Evolutionary conservation across 2,329 filamentous ascomycete species (phyloP), one percentile per base, ranked within the genome.

Genomic region (Fusarium oxysporum): DNA sequence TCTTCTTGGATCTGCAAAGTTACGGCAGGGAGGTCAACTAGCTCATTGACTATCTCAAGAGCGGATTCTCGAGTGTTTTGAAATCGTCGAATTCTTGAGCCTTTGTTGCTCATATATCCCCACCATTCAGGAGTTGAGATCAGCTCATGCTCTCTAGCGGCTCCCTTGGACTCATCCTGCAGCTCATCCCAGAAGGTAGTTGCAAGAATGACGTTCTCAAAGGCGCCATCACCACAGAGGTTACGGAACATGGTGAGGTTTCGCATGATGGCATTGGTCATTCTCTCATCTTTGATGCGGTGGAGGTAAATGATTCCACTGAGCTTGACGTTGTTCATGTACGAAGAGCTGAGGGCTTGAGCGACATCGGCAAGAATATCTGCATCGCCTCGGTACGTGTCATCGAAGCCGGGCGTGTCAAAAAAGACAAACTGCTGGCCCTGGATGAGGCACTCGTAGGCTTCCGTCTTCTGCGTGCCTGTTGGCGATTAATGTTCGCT

Each of bases 321-420:
- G n/a, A 65, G 57, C n/a, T 45, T 45, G 32, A 65, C 40, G 1
- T 54, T 28, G 13, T 62, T 35, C 6, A 41, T 54, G 40, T 65
- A 62, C 3, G 48, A 47, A 5, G 43, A 30, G 40, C 57, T 65
- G 11, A 65, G 62, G 14, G 40, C 60, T 25, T 33, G 38, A 1
- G 62, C 60, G 11, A 65, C 56, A 25, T 65, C 69, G 30, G 14
- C 43, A 11, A 72, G 54, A 32, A 71, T 44, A 1, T 68, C 68
- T 2, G 30, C 47, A 28, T 68, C 54, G 13, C 48, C 47, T 23
- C 65, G 25, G 11, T 51, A 43, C 2, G 70, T 73, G 21, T 71
- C 70, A n/a, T 73, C 61, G n/a, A 71, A 73, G 3, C 64, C 70
- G 0, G 68, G 70, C 1, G 70, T 73, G 47, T 73, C 70, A 5